These are phyloP conservation scores for Phytophthora foliorum DNA, from an alignment of 352 stramenopile species.

Conservation along the genomic window DNA sequence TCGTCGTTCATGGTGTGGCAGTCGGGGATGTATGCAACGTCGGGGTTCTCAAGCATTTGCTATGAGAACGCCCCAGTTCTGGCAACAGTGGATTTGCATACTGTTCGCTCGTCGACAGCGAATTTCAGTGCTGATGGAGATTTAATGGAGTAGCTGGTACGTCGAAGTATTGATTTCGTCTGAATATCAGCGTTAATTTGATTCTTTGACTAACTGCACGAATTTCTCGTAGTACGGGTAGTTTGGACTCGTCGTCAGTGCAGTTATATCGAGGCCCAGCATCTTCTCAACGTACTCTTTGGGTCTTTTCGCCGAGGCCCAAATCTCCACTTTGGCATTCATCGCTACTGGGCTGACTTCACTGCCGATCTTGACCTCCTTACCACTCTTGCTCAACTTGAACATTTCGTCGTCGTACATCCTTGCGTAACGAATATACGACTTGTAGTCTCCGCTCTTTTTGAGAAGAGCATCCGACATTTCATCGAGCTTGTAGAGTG, in stretches of 20 bases:
- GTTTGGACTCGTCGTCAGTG: background rate
- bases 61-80: slow-evolving; percentile 1
- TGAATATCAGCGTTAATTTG: no score
- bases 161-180: background rate
- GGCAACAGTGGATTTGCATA: background rate
- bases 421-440: slow-evolving; percentile 1
- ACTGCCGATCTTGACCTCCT: background rate
- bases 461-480: background rate
- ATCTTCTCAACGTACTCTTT: slow-evolving; percentile 13
- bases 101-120: background rate
- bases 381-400: background rate
- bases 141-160: background rate
- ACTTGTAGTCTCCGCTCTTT: background rate
- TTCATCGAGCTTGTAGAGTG: background rate
- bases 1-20: slow-evolving; percentile 36
- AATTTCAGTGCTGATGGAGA: slow-evolving; percentile 18
- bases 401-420: slow-evolving; percentile 13
- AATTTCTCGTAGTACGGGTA: slow-evolving; percentile 7
- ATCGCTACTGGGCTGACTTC: background rate
- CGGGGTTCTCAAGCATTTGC: slow-evolving; percentile 12
- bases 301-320: slow-evolving; percentile 3
- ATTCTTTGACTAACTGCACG: background rate
- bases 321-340: slow-evolving; percentile 6
- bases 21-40: slow-evolving; percentile 29
- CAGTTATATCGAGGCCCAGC: slow-evolving; percentile 2